phyloP scores from a whole-genome alignment of 2,329 filamentous ascomycete genomes.

The Emergomyces pasteurianus region DNA sequence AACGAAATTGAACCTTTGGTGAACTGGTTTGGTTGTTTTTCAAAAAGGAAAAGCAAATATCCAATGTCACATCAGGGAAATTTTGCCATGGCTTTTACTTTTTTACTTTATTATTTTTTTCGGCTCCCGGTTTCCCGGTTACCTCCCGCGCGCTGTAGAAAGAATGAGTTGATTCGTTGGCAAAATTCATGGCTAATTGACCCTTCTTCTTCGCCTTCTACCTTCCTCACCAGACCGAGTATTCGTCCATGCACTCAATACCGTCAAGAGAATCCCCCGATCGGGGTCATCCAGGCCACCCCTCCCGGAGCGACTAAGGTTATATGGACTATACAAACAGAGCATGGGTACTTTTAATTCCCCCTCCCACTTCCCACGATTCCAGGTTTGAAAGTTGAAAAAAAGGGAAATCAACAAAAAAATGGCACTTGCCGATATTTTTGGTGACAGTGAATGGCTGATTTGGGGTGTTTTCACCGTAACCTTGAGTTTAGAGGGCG shows the following conservation, averaged over 20 bases:
- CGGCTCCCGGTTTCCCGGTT: too few relatives aligned
- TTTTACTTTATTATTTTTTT: too few relatives aligned
- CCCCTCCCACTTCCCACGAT: neutral
- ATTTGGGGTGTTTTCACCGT: constrained; percentile 3
- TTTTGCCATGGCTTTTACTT: neutral
- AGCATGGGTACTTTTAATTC: constrained; percentile 55
- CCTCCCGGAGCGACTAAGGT: constrained; percentile 67
- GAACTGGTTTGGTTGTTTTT: neutral
- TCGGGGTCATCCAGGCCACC: constrained; percentile 85
- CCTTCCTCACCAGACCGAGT: constrained; percentile 60
- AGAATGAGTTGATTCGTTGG: too few relatives aligned
- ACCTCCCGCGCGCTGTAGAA: neutral
- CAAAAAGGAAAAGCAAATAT: neutral
- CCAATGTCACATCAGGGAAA: neutral
- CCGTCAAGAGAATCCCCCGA: constrained; percentile 92
- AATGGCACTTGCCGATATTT: neutral
- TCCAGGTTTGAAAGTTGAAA: neutral
- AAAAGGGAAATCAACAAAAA: neutral
- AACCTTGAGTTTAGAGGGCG: constrained; percentile 52
- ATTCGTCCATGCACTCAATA: constrained; percentile 97
- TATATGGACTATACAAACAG: constrained; percentile 98
- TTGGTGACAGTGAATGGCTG: constrained; percentile 6
- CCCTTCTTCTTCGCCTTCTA: neutral
- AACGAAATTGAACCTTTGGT: neutral
- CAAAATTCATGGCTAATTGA: neutral